These are phyloP conservation scores for Acacia pycnantha DNA, from an alignment of 331 rosid genomes.

Conservation along the genomic window DNA sequence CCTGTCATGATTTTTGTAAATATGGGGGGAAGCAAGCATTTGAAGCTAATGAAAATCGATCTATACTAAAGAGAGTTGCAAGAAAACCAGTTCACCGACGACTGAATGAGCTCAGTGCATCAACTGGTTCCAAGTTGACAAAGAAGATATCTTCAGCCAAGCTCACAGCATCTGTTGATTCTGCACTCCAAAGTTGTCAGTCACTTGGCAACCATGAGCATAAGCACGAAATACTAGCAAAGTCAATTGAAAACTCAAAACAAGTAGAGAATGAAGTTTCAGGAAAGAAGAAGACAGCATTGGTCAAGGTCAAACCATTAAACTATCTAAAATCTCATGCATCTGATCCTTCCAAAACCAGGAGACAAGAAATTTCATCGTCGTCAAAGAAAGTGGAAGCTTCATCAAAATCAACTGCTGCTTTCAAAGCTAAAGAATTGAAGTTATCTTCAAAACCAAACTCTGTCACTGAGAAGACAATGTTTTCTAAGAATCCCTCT, in stretches of 20 bases:
- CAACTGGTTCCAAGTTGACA: slow-evolving; percentile 24
- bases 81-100: slow-evolving; percentile 28
- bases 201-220: not conserved
- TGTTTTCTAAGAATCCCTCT: slow-evolving; percentile 29
- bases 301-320: slow-evolving; percentile 29
- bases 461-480: slow-evolving; percentile 17
- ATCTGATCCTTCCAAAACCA: slow-evolving; percentile 21
- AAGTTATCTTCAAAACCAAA: slow-evolving; percentile 38
- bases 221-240: slow-evolving; percentile 12
- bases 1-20: slow-evolving; percentile 91
- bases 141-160: slow-evolving; percentile 26
- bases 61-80: slow-evolving; percentile 35
- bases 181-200: slow-evolving; percentile 16
- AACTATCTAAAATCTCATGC: slow-evolving; percentile 27
- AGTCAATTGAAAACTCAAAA: slow-evolving; percentile 32
- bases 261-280: slow-evolving; percentile 27
- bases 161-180: slow-evolving; percentile 25
- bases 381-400: slow-evolving; percentile 27
- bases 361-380: slow-evolving; percentile 38
- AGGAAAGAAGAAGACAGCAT: slow-evolving; percentile 37
- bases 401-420: slow-evolving; percentile 31
- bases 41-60: slow-evolving; percentile 42
- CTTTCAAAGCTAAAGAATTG: slow-evolving; percentile 35
- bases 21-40: slow-evolving; percentile 50
- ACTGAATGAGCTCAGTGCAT: slow-evolving; percentile 25